Base-by-base conservation (phyloP, 148 eudicot species). In the Cornus suecica region DNA sequence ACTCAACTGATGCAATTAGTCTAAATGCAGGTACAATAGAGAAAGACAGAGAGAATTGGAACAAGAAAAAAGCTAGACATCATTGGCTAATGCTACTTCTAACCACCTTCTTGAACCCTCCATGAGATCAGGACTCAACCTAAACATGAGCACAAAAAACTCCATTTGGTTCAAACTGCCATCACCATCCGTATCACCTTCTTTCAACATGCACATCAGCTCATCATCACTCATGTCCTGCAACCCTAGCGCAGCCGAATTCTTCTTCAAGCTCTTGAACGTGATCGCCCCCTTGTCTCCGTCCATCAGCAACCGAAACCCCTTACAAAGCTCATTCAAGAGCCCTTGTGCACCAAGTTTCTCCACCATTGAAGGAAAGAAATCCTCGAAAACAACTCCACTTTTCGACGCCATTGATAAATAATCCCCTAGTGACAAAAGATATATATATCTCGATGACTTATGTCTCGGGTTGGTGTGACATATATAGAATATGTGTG, bases 131-230 rank as follows among this genome's bases (percentile, higher is more conserved):
- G 93, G 93, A 30, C 93, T 90, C 48, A 90, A 77, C 84, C 91
- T 84, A 77, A 90, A 82, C 93, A 90, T 90, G 10, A 90, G 83
- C 24, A 90, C 92, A 84, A 86, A 90, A 81, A 90, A 90, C 80
- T 90, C 94, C 88, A 75, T 90, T 68, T 85, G 82, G 51, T 80
- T 79, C 81, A 90, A 78, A 66, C 91, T 79, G 18, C 92, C 92
- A 81, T 90, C 94, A 10, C 88, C 87, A 65, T 90, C 88, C 34
- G 82, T 66, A 80, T 90, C 94, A 0, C 94, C 94, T 83, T 88
- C 90, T 13, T 68, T 69, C 62, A 88, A 27, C 92, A 90, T 88
- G 37, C 76, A 78, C 41, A 41, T 69, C 5, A 88, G 30, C 70
- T 87, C 92, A 7, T 83, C 89, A n/a, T 87, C 87, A 45, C 61